Conservation (phyloP, 2,329 filamentous ascomycete species). For the Amauroascus verrucosus region DNA sequence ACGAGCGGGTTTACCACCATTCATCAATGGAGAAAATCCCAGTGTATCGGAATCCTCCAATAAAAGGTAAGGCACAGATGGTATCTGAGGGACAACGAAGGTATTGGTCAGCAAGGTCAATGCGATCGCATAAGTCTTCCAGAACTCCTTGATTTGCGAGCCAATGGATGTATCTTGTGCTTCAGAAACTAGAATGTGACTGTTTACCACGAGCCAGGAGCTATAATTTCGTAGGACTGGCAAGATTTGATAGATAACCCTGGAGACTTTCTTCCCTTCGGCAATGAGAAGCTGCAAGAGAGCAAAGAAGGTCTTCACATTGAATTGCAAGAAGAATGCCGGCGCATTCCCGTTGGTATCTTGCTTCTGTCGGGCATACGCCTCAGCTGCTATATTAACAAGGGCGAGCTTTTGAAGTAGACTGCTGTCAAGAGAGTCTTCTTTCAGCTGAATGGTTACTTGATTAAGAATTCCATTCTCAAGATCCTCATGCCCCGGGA, state of each 20-base stretch:
- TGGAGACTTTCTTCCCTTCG: slow-evolving; percentile 52
- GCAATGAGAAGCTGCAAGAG: slow-evolving; percentile 60
- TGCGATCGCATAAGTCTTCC: slow-evolving; percentile 55
- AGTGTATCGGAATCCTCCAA: slow-evolving; percentile 59
- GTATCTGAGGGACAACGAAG: slow-evolving; percentile 49
- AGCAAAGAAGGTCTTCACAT: slow-evolving; percentile 63
- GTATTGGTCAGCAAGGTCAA: slow-evolving; percentile 49
- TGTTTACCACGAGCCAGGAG: slow-evolving; percentile 53
- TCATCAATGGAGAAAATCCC: slow-evolving; percentile 52
- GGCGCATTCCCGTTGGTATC: slow-evolving; percentile 41
- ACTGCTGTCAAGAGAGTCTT: slow-evolving; percentile 49
- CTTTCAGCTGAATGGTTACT: slow-evolving; percentile 61
- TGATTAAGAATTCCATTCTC: slow-evolving; percentile 78
- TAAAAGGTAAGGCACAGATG: slow-evolving; percentile 51
- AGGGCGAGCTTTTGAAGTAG: slow-evolving; percentile 69
- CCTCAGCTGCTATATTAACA: slow-evolving; percentile 76
- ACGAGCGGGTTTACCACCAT: slow-evolving; percentile 40
- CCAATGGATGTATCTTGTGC: slow-evolving; percentile 45
- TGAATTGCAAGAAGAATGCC: slow-evolving; percentile 62
- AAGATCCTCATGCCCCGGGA: slow-evolving; percentile 65
- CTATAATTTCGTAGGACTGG: slow-evolving; percentile 58
- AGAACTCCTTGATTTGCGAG: slow-evolving; percentile 51
- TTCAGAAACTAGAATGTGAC: slow-evolving; percentile 45
- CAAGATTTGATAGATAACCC: slow-evolving; percentile 50
- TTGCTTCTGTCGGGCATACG: slow-evolving; percentile 54